phyloP scores from a whole-genome alignment of 2,329 filamentous ascomycete species.

The Hymenoscyphus linearis region DNA sequence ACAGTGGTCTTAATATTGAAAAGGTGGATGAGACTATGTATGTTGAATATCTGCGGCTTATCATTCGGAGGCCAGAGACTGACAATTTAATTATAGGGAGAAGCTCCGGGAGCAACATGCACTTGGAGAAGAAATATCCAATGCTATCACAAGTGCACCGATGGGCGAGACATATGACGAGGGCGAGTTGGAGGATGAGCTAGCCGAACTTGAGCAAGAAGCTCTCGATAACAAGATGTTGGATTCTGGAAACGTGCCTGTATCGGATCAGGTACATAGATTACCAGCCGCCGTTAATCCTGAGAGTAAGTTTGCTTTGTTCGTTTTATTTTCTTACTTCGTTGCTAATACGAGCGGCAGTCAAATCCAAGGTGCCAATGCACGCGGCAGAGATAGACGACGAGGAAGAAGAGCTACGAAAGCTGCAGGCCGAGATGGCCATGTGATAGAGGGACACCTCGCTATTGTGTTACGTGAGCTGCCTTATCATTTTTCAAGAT shows the following conservation, averaged over 20 bases:
- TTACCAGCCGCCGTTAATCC: conserved; percentile 70
- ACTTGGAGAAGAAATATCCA: conserved; percentile 87
- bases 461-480: conserved; percentile 10
- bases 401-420: conserved; percentile 90
- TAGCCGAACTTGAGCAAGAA: conserved; percentile 86
- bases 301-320: conserved; percentile 59
- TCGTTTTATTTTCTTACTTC: conserved; percentile 7
- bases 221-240: conserved; percentile 91
- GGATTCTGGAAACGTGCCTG: conserved; percentile 77
- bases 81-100: conserved; percentile 56
- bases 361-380: conserved; percentile 46
- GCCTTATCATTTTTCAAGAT: conserved; percentile 16
- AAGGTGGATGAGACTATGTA: conserved; percentile 96
- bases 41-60: conserved; percentile 34
- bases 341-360: conserved; percentile 31
- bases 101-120: conserved; percentile 85
- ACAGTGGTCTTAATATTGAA: conserved; percentile 83
- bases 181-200: conserved; percentile 75
- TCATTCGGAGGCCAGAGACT: conserved; percentile 25
- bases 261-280: conserved; percentile 69
- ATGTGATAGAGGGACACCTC: conserved; percentile 52
- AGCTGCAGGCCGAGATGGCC: conserved; percentile 94
- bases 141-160: conserved; percentile 70
- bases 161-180: conserved; percentile 74
- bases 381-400: conserved; percentile 69